Evolutionary conservation across 441 rosid genomes (phyloP), one percentile per base, ranked within the genome.

Genomic region (Geranium incanum): DNA sequence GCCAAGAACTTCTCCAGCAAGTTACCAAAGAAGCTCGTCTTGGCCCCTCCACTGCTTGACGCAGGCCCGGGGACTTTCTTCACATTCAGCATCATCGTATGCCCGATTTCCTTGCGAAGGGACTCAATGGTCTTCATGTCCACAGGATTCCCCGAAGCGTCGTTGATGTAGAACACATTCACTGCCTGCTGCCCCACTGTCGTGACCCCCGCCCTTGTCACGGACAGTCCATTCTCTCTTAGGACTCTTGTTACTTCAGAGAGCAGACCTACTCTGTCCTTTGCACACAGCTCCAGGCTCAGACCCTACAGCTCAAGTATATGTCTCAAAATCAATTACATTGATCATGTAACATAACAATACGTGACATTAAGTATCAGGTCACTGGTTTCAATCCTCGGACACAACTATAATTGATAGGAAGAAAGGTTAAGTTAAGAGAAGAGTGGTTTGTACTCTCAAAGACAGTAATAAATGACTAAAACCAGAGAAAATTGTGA

Each of bases 21-120:
- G 83, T 90, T 90, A 70, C 94, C 95, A 16, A 90, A 93, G 87
- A 87, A 89, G 87, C 88, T 87, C 33, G 92, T 81, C 79, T 89
- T 86, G 15, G 95, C 86, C 94, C 90, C 85, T 16, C 88, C 92
- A 37, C 76, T 55, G 62, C 21, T 55, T 6, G 66, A 86, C 68
- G 67, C 55, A 78, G 23, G 48, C 77, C 62, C 62, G 1, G 86
- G 87, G 52, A 78, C 82, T 78, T 91, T 91, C 89, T 88, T 91
- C 38, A 91, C 88, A 63, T 85, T 81, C 43, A 89, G 76, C 92
- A 88, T 80, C 95, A 87, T 88, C 0, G 86, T 91, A 36, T 87
- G 93, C 36, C 95, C 97, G 4, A 93, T 91, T 78, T 89, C 90
- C 76, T 85, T 86, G 0, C 90, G 87, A 18, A 91, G 83, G 6